Evolutionary conservation across 2,329 filamentous ascomycete genomes (phyloP).

Genomic region (Cyphellophora europaea): DNA sequence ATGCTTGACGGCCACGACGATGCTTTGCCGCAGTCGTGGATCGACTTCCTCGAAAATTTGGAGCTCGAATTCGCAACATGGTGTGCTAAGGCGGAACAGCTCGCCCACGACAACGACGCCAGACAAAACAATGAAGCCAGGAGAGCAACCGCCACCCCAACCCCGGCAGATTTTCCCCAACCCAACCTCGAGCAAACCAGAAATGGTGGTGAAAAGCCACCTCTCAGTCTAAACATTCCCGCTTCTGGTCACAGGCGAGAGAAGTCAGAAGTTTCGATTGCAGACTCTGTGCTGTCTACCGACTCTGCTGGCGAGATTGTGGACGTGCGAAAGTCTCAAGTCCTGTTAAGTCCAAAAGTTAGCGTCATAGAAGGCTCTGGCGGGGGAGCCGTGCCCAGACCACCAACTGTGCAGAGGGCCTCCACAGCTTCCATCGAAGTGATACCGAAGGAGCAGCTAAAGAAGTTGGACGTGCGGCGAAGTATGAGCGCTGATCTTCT

Average conservation of each 20-base stretch:
- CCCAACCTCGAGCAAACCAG: neutral
- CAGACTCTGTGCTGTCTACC: slow-evolving; percentile 17
- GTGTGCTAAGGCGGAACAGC: slow-evolving; percentile 67
- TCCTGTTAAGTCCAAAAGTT: slow-evolving; percentile 18
- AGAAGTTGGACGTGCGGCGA: slow-evolving; percentile 12
- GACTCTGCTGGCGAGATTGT: slow-evolving; percentile 21
- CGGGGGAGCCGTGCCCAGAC: slow-evolving; percentile 5
- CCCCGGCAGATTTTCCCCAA: slow-evolving; percentile 23
- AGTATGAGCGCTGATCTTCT: slow-evolving; percentile 16
- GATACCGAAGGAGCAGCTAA: slow-evolving; percentile 17
- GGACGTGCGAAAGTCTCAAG: slow-evolving; percentile 16
- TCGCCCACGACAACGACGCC: slow-evolving; percentile 35
- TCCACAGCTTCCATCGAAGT: slow-evolving; percentile 21
- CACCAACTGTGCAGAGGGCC: slow-evolving; percentile 15
- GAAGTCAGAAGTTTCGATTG: slow-evolving; percentile 18
- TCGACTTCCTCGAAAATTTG: slow-evolving; percentile 72
- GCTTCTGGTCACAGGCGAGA: slow-evolving; percentile 14
- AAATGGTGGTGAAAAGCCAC: neutral
- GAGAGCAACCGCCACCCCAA: slow-evolving; percentile 13
- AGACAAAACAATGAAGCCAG: slow-evolving; percentile 6
- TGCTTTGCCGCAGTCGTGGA: slow-evolving; percentile 75
- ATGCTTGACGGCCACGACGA: slow-evolving; percentile 74
- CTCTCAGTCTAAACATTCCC: neutral
- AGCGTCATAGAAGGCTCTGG: slow-evolving; percentile 14
- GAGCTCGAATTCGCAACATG: slow-evolving; percentile 73